Base-by-base conservation (phyloP, 2,329 filamentous ascomycete species). In the Xylariaceae sp. region DNA sequence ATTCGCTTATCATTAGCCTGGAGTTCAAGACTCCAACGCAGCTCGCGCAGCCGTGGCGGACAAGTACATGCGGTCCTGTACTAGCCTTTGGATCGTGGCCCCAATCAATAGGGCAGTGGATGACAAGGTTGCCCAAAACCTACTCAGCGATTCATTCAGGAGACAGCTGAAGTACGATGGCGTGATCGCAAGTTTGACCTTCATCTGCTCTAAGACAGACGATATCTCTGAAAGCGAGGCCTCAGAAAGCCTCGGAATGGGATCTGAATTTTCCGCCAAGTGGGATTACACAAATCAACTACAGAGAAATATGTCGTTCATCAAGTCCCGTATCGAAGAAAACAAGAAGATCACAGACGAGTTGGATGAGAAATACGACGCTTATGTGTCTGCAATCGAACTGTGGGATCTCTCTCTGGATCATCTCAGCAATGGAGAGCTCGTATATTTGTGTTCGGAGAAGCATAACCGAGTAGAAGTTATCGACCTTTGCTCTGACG, bases 31-130 rank as follows among this genome's bases (percentile, higher is more conserved):
- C 66, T 78, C 78, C 0, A 85, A 84, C 67, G 77, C 79, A 17
- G 82, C 82, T 58, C 78, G 82, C 63, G 78, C 77, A 52, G 79
- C 79, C n/a, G 80, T 84, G 39, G 80, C 81, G 2, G 75, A 78
- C 52, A 73, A 74, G 0, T 85, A 85, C 63, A 79, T 84, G 74
- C 82, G 84, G 65, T 76, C 80, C 62, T 85, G 82, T 62, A 82
- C 80, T 0, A 79, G 79, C 0, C 69, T 86, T 0, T 87, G 82
- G 81, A 82, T 86, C 60, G 80, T 85, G n/a, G 81, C 83, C 0
- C 82, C 82, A 0, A 85, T 86, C 59, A 84, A 75, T 56, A 76
- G 83, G 30, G 83, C 83, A 6, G 82, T 86, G 0, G 80, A 86
- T 64, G 82, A 86, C 62, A 85, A 85, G 66, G 78, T 81, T 9